A percentile compares a stretch with the other conserved stretches of the same genome.
Evolutionary conservation across 306 rosid genomes (phyloP).

Genomic region (Alnus rubra): DNA sequence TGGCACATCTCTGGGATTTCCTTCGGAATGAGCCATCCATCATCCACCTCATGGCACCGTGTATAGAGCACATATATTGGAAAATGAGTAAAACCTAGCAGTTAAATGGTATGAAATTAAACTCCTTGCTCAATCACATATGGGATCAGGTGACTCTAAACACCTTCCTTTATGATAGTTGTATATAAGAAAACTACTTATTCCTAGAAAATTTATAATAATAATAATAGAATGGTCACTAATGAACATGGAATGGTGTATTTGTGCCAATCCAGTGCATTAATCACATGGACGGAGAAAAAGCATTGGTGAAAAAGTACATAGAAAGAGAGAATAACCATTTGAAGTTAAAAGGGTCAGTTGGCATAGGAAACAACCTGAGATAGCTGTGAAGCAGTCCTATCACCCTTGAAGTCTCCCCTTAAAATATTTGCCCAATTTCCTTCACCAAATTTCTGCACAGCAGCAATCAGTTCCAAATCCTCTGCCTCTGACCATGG

Average conservation of each 20-base stretch:
- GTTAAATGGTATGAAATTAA: background rate
- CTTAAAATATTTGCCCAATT: conserved; percentile 85
- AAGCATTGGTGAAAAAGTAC: background rate
- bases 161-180: background rate
- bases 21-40: background rate
- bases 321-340: conserved; percentile 15
- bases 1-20: background rate
- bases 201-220: background rate
- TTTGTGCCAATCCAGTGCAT: background rate
- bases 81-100: background rate
- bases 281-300: background rate
- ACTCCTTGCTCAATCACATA: background rate
- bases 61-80: background rate
- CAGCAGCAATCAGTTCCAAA: conserved; percentile 70
- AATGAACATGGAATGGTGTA: background rate
- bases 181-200: background rate
- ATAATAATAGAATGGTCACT: background rate
- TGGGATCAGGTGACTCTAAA: background rate
- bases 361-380: conserved; percentile 59
- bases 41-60: background rate
- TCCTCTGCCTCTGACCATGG: conserved; percentile 95
- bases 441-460: conserved; percentile 80
- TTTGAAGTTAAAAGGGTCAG: conserved; percentile 10
- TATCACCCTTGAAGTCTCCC: conserved; percentile 65
- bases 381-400: conserved; percentile 76